Evolutionary conservation across 1,139 yeast species (phyloP), one percentile per base, ranked within the genome.

Genomic region (Diutina siamensis): DNA sequence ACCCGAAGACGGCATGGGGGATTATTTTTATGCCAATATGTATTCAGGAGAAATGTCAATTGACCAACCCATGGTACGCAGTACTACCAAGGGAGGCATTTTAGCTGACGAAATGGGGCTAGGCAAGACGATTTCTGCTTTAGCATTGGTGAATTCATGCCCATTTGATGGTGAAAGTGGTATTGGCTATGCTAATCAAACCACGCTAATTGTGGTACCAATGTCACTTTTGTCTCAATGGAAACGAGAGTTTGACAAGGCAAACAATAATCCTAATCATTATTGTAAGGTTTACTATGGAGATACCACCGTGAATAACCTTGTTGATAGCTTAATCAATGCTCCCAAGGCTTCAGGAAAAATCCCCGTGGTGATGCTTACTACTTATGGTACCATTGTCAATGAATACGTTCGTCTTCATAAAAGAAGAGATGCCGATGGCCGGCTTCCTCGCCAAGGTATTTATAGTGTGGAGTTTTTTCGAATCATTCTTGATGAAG

Each of bases 51-150:
- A 84, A 50, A 72, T 92, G 48, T 79, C 94, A 0, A 55, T 77
- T 19, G 72, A 72, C 18, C 78, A 74, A 52, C 97, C 97, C 1
- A 51, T 77, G 4, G 61, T 82, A 7, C 76, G 72, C 49, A 68
- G 81, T 0, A 62, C 74, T 32, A 70, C 80, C 35, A 65, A 66
- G 49, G 97, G 98, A 20, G 98, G 98, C 1, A 85, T 89, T 17
- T 65, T 89, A n/a, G 95, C 97, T 0, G 97, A 89, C 62, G 97
- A 89, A 59, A 89, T 89, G 97, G 97, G 97, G 0, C 68, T 89
- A 7, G 97, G 97, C 41, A 89, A 89, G 57, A 89, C 97, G 0
- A 84, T 89, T 19, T 83, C 95, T 0, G 78, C 95, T 0, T 62
- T 87, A 50, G 76, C 97, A 0, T 63, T 92, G 46, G 68, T 92